Percentiles rank a stretch among this genome's conserved stretches.
Conservation (phyloP, 108 stramenopile species). For the Skeletonema potamos region DNA sequence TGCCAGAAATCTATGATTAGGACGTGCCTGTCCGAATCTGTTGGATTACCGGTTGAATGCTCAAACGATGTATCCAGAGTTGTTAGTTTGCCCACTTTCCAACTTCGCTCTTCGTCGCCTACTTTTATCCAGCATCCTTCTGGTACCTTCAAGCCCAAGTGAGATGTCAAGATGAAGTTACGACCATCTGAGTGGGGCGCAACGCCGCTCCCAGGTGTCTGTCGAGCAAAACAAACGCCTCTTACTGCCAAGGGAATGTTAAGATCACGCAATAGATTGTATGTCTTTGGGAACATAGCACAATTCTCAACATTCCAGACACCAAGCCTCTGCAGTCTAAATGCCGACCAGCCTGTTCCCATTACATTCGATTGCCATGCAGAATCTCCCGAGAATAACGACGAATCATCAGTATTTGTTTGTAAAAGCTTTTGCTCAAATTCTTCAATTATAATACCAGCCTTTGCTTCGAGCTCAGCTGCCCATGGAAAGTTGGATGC, state of each 20-base stretch:
- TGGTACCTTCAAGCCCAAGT: constrained; percentile 83
- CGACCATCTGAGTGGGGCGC: constrained; percentile 88
- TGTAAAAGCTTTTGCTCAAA: constrained; percentile 60
- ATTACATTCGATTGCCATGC: constrained; percentile 88
- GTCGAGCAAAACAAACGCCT: constrained; percentile 94
- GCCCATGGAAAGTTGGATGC: constrained; percentile 83
- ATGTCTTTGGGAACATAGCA: constrained; percentile 82
- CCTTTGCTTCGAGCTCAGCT: constrained; percentile 65
- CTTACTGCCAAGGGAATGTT: constrained; percentile 91
- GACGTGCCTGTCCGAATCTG: constrained; percentile 83
- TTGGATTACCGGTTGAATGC: constrained; percentile 88
- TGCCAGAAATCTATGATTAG: constrained; percentile 96
- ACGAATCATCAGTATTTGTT: constrained; percentile 3
- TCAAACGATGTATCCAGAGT: constrained; percentile 91
- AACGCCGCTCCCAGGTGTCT: constrained; percentile 83
- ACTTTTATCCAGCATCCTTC: constrained; percentile 84
- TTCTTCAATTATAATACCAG: constrained; percentile 79
- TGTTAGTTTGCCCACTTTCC: constrained; percentile 76
- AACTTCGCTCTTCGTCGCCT: constrained; percentile 64
- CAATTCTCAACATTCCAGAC: constrained; percentile 90
- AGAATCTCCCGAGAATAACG: constrained; percentile 69
- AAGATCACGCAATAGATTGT: constrained; percentile 66
- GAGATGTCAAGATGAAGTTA: constrained; percentile 92
- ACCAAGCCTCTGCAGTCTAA: constrained; percentile 88
- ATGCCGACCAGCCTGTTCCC: constrained; percentile 91